Base-by-base conservation (phyloP, 331 rosid genomes). In the Dryas integrifolia region DNA sequence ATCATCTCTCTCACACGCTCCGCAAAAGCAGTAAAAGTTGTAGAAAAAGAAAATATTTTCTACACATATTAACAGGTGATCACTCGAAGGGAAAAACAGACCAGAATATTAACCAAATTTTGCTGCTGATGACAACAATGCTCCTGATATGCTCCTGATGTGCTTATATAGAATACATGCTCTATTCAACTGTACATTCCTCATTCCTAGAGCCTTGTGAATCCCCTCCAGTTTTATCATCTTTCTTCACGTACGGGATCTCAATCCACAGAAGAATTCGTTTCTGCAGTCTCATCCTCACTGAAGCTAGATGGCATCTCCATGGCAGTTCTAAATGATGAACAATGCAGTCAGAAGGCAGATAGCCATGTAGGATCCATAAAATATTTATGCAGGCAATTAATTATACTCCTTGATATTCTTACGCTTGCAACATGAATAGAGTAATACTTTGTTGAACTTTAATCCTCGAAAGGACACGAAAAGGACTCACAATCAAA, bases 231-330 rank as follows among this genome's bases (percentile, higher is more conserved):
- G 70, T 68, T 50, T 73, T 46, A 30, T 48, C 62, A 68, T 53
- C 76, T 18, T 18, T 18, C 39, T 51, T 63, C 35, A 52, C 21
- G 44, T 45, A 26, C 67, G 9, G 11, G 60, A 81, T 59, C 24
- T 89, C 83, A 91, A 61, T 86, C 91, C 80, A 67, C 58, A 0
- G 90, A 91, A 57, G 96, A 85, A 80, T 91, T 83, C 53, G 96
- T 84, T 52, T 89, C 97, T 1, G 89, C 96, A 61, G 92, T 87
- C 84, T 91, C 97, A 63, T 89, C 96, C 79, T 89, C 92, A 9
- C 93, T 89, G 76, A 87, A 87, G 89, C 96, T 89, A 39, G 88
- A 91, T 4, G 87, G 92, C 75, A 86, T 80, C 83, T 86, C 96
- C 65, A 65, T 61, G 40, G 81, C 82, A 67, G 87, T 85, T 80